These are phyloP conservation scores for Cyathus striatus DNA, from an alignment of 768 basidiomycete genomes.

Conservation along the genomic window DNA sequence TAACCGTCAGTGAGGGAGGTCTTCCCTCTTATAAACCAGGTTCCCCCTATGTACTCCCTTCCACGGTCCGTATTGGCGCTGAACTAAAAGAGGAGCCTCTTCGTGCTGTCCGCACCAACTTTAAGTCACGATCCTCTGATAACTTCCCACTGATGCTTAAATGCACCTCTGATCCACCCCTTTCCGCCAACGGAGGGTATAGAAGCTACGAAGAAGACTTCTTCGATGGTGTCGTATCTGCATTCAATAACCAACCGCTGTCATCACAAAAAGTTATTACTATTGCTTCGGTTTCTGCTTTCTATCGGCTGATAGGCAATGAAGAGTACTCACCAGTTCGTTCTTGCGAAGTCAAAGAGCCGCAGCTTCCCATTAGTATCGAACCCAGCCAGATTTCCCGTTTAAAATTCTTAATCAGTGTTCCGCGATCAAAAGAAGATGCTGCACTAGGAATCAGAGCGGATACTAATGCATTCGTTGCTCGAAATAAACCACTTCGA, in stretches of 20 bases:
- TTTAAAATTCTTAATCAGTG: slow-evolving; percentile 21
- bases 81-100: slow-evolving; percentile 23
- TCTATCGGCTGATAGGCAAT: slow-evolving; percentile 31
- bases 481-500: slow-evolving; percentile 28
- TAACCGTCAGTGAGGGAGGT: slow-evolving; percentile 30
- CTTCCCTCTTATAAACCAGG: slow-evolving; percentile 27
- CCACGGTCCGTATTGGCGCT: slow-evolving; percentile 24
- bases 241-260: slow-evolving; percentile 31
- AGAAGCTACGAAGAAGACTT: slow-evolving; percentile 18
- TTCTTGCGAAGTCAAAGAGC: slow-evolving; percentile 16
- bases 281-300: slow-evolving; percentile 24
- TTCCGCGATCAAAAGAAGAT: slow-evolving; percentile 30
- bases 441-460: slow-evolving; percentile 18
- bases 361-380: slow-evolving; percentile 24
- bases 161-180: slow-evolving; percentile 27
- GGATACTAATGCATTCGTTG: slow-evolving; percentile 27
- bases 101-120: slow-evolving; percentile 28
- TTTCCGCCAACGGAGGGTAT: slow-evolving; percentile 24
- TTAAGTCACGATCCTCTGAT: slow-evolving; percentile 28
- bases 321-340: slow-evolving; percentile 22
- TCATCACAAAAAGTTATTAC: slow-evolving; percentile 26
- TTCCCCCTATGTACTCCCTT: slow-evolving; percentile 25
- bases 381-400: slow-evolving; percentile 29
- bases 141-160: slow-evolving; percentile 27
- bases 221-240: slow-evolving; percentile 26